Evolutionary conservation across 441 rosid species (phyloP).

Genomic region (Caryocar brasiliense): DNA sequence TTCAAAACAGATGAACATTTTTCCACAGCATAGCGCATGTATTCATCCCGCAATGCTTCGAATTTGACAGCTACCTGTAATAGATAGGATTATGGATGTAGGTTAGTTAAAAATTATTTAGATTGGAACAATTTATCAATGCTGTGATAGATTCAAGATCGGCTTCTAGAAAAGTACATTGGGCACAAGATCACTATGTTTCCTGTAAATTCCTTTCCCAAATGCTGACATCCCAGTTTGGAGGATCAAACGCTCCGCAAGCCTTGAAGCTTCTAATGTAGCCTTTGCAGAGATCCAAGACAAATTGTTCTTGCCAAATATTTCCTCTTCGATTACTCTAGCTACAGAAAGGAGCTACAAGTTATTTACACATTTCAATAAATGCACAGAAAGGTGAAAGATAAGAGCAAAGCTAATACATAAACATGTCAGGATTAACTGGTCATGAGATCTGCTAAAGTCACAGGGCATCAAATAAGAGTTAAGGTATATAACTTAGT

Average conservation of each 20-base stretch:
- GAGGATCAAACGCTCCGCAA: conserved; percentile 75
- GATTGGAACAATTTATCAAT: no score
- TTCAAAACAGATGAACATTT: conserved; percentile 69
- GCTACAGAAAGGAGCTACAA: conserved; percentile 41
- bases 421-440: no score
- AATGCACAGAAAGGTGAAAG: no score
- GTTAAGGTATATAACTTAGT: no score
- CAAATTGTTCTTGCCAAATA: conserved; percentile 77
- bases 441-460: no score
- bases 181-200: conserved; percentile 80
- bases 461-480: neutral
- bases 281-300: conserved; percentile 92
- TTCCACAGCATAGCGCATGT: conserved; percentile 69
- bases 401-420: no score
- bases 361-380: neutral
- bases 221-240: conserved; percentile 97
- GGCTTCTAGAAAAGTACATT: conserved; percentile 34
- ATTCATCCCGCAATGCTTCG: conserved; percentile 90
- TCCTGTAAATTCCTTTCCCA: conserved; percentile 84
- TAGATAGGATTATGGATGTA: conserved; percentile 8
- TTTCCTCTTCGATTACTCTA: conserved; percentile 86
- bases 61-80: conserved; percentile 83
- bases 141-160: neutral
- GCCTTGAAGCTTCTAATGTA: conserved; percentile 81
- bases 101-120: no score